These are phyloP conservation scores for Phyllosticta citriasiana DNA, from an alignment of 2,329 filamentous ascomycete species.

Conservation along the genomic window DNA sequence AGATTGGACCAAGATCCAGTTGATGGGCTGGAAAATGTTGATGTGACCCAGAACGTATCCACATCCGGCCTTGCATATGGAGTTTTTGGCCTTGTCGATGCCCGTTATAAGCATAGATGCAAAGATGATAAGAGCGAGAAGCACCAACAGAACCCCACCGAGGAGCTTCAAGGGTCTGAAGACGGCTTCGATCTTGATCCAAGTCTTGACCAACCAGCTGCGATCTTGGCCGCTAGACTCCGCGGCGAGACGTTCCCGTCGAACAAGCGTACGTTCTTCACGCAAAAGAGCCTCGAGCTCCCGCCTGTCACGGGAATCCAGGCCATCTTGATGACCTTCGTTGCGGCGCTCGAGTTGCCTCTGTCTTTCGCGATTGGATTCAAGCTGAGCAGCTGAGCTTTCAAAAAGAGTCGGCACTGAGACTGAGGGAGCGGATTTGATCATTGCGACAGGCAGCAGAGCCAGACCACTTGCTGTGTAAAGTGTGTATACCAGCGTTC, in stretches of 20 bases:
- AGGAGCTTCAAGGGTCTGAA: conserved; percentile 84
- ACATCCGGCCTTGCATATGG: conserved; percentile 78
- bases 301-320: conserved; percentile 76
- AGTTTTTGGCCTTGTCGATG: conserved; percentile 95
- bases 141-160: conserved; percentile 66
- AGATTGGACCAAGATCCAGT: conserved; percentile 75
- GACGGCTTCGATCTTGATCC: conserved; percentile 71
- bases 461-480: conserved; percentile 88
- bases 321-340: conserved; percentile 59
- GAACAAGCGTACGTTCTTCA: conserved; percentile 84
- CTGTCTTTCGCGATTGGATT: conserved; percentile 83
- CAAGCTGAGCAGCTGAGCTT: conserved; percentile 68
- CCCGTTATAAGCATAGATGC: conserved; percentile 89
- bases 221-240: conserved; percentile 72
- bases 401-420: conserved; percentile 71
- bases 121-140: conserved; percentile 68
- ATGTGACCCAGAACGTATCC: conserved; percentile 84
- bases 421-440: conserved; percentile 81
- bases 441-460: conserved; percentile 77
- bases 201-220: conserved; percentile 60
- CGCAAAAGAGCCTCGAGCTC: conserved; percentile 80
- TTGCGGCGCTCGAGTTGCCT: conserved; percentile 82
- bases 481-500: conserved; percentile 73
- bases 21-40: conserved; percentile 90
- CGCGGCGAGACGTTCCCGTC: conserved; percentile 76